Evolutionary conservation across 2,329 filamentous ascomycete genomes (phyloP).

Genomic region (Tolypocladium cylindrosporum): DNA sequence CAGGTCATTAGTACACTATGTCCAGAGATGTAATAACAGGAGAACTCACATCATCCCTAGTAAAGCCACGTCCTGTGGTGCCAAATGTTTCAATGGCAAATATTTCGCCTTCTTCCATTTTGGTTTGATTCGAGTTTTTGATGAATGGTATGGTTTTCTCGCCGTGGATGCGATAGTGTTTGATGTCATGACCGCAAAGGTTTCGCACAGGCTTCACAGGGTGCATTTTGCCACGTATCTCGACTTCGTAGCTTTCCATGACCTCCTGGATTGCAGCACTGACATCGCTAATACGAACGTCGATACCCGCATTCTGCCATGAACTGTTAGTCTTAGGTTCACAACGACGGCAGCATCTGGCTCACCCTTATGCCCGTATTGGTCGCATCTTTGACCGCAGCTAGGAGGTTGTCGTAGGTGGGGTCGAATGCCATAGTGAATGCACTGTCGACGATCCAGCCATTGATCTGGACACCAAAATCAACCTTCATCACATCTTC

Average conservation of each 20-base stretch:
- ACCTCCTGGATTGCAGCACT: conserved; percentile 73
- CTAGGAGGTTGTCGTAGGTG: conserved; percentile 60
- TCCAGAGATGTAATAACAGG: fast-evolving
- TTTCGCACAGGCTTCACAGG: conserved; percentile 75
- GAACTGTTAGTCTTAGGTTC: not conserved
- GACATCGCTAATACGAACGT: conserved; percentile 75
- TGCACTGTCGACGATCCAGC: conserved; percentile 66
- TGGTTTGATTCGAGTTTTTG: conserved; percentile 70
- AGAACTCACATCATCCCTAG: conserved; percentile 59
- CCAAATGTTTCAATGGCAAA: conserved; percentile 94
- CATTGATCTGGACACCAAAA: conserved; percentile 67
- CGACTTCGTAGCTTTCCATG: conserved; percentile 85
- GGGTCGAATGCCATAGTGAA: conserved; percentile 68
- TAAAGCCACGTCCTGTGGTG: conserved; percentile 74
- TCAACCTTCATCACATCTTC: conserved; percentile 71
- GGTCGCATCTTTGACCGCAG: conserved; percentile 63
- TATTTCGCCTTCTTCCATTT: conserved; percentile 91
- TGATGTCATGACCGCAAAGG: conserved; percentile 76
- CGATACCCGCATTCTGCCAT: conserved; percentile 56
- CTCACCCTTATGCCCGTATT: conserved; percentile 64
- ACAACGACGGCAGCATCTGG: not conserved
- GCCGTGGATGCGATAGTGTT: conserved; percentile 78
- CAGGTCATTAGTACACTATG: not conserved
- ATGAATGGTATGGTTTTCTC: conserved; percentile 85
- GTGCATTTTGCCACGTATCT: conserved; percentile 65